Evolutionary conservation across 192 early-diverging fungal species (phyloP), one percentile per base, ranked within the genome.

Genomic region (Coemansia sp.): DNA sequence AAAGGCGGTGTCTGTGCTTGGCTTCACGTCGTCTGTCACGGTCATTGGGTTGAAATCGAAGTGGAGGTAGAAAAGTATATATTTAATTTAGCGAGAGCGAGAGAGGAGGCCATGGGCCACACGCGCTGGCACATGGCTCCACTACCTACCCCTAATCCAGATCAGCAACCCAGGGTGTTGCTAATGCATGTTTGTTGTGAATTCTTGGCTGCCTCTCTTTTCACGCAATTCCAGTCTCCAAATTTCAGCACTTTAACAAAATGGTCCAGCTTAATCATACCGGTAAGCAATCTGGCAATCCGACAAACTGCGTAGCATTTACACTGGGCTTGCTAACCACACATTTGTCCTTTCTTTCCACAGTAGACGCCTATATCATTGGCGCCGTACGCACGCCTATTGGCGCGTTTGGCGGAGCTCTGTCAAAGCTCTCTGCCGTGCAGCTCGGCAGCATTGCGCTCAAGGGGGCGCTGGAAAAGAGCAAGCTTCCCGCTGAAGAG

Each of bases 341-440:
- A 2, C 18, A n/a, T n/a, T n/a, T n/a, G n/a, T 18, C 20, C n/a
- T 47, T 26, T 11, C 23, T 26, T 23, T 26, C 2, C 25, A 31
- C 10, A 62, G 16, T 80, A 80, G 88, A 91, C 62, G 96, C 93
- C 64, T 98, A 92, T 72, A 95, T 98, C 76, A 91, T 93, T 56
- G 90, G 94, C 61, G 85, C 90, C 56, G 91, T 87, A 37, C 91
- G 96, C 73, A 98, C 96, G 6, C 92, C 96, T 38, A 85, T 97
- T 62, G 96, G 95, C 55, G 86, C 90, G 33, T 96, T 97, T 82
- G 91, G 91, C 50, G 95, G 96, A 18, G 90, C 92, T 2, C 86
- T 98, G 18, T 81, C 94, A 31, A 88, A 92, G 35, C 84, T 97
- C 61, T 74, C 87, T 21, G 95, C 96, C 33, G 78, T 84, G 42